These are phyloP conservation scores for Hyaloscypha variabilis DNA, from an alignment of 495 filamentous ascomycete genomes.

Conservation along the genomic window DNA sequence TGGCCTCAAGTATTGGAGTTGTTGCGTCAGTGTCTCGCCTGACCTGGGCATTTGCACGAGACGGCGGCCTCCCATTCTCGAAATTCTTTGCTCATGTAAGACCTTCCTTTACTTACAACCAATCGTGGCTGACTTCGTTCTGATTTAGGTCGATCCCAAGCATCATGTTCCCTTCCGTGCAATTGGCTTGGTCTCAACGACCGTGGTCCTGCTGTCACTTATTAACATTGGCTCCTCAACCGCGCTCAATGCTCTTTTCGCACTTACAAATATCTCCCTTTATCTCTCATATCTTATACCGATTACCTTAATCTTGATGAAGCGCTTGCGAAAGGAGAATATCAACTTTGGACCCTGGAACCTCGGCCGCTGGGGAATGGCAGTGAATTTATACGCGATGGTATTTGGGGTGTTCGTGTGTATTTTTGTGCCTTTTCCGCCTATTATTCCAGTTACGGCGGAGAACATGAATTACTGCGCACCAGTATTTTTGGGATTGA, in stretches of 20 bases:
- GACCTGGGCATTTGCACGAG: conserved; percentile 56
- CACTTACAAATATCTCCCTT: conserved; percentile 43
- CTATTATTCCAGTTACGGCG: conserved; percentile 38
- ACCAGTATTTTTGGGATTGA: too few species aligned
- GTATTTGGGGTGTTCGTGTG: conserved; percentile 1
- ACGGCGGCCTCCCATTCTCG: conserved; percentile 50
- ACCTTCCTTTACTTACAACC: too few species aligned
- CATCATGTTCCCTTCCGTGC: conserved; percentile 49
- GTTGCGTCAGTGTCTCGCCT: conserved; percentile 52
- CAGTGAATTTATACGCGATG: conserved; percentile 15
- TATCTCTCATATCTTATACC: conserved; percentile 53
- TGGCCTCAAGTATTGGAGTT: conserved; percentile 44
- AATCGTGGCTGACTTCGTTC: too few species aligned
- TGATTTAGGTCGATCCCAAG: conserved; percentile 31
- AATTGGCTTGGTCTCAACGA: conserved; percentile 36
- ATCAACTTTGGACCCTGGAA: conserved; percentile 25
- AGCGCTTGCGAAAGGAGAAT: conserved; percentile 22
- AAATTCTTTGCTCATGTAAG: conserved; percentile 25
- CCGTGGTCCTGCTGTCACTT: too few species aligned
- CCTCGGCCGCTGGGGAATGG: conserved; percentile 18
- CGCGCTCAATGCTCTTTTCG: conserved; percentile 49
- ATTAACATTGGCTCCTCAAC: conserved; percentile 39
- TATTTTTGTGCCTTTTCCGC: conserved; percentile 32
- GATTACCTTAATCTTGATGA: conserved; percentile 41
- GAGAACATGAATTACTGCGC: conserved; percentile 50